Base-by-base conservation (phyloP, 139 green algal genomes). In the Yamagishiella unicocca region DNA sequence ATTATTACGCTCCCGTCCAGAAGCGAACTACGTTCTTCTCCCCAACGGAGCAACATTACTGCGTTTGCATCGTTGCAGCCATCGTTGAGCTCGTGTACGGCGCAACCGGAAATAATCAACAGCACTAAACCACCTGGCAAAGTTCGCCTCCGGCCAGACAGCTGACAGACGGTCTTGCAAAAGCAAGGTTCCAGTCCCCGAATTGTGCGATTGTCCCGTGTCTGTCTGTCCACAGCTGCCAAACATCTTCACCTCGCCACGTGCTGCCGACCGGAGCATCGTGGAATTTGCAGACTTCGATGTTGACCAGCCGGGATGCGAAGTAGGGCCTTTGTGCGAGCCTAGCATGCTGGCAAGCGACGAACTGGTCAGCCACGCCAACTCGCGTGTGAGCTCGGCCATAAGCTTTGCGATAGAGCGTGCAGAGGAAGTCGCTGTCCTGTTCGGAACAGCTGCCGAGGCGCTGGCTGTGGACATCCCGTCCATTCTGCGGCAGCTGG, bases 361-460 rank as follows among this genome's bases (percentile, higher is more conserved):
- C 64, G n/a, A 25, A 2, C 29, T 46, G 5, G 50, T 79, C 17
- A 72, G 50, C 45, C 29, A 43, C 8, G 73, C 83, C n/a, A 55
- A 66, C 29, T 58, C 33, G 33, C 82, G 88, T 4, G 88, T 91
- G 45, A 79, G 62, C 21, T 7, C n/a, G 1, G 50, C 75, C 24
- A 81, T 79, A 22, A 75, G 61, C 2, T 17, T 73, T 38, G 90
- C 84, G 21, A 70, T 93, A 8, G 88, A 91, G 73, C 80, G 81
- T 22, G 90, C 82, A 2, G 81, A 83, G 10, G 87, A 93, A 71
- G 84, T 89, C 38, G 83, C 73, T 31, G 55, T 83, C 25, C 66
- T 91, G 43, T 90, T 89, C 25, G 75, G 89, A 45, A 72, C 73
- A 1, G 89, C 90, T 2, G 88, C 90, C 0, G 29, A 79, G 55